Conservation (phyloP, 345 rosid genomes). For the Adansonia digitata region DNA sequence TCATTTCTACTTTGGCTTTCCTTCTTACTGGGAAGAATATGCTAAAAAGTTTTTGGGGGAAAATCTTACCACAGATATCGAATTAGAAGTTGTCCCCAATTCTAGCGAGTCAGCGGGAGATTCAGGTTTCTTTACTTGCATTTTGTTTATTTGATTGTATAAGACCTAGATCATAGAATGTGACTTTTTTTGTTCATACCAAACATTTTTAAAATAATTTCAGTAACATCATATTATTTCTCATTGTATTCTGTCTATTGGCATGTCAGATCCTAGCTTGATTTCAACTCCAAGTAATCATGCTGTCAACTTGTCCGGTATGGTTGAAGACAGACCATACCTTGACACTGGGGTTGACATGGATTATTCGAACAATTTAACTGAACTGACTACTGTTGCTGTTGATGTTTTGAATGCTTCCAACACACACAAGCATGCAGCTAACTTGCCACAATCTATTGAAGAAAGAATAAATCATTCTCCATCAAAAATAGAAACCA, state of each 20-base stretch:
- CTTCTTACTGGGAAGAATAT: slow-evolving; percentile 58
- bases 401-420: slow-evolving; percentile 9
- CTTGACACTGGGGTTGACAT: background rate
- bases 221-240: background rate
- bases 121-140: slow-evolving; percentile 21
- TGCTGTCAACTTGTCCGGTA: background rate
- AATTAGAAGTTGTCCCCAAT: background rate
- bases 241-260: slow-evolving; percentile 10
- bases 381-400: slow-evolving; percentile 4
- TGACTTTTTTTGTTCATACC: background rate
- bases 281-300: slow-evolving; percentile 20
- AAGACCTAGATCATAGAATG: background rate
- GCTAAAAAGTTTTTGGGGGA: slow-evolving; percentile 30
- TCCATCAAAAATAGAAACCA: background rate
- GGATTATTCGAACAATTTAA: background rate
- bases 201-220: background rate
- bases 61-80: slow-evolving; percentile 9
- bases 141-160: background rate
- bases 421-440: background rate
- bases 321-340: slow-evolving; percentile 1
- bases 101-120: background rate
- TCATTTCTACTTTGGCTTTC: slow-evolving; percentile 74
- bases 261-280: slow-evolving; percentile 9
- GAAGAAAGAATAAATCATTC: background rate
- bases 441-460: background rate